Conservation (phyloP, 192 early-diverging fungal genomes). For the Coemansia sp. region DNA sequence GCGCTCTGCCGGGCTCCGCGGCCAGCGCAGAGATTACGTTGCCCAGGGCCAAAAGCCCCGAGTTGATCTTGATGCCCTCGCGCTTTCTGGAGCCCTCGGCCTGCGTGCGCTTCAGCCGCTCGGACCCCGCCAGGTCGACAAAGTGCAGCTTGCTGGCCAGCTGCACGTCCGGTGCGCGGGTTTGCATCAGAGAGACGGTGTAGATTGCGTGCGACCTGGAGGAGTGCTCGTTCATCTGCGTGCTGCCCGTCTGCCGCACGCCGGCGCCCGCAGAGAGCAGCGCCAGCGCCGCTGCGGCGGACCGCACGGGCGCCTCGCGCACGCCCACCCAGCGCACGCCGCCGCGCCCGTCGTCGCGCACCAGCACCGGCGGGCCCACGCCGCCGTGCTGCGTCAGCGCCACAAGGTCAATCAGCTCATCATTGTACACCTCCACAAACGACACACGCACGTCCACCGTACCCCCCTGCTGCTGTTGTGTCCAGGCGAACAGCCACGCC, state of each 20-base stretch:
- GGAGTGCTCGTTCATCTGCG: slow-evolving; percentile 95
- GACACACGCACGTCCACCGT: slow-evolving; percentile 58
- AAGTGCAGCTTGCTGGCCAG: slow-evolving; percentile 94
- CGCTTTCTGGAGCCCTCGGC: slow-evolving; percentile 89
- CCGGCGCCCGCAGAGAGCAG: slow-evolving; percentile 68
- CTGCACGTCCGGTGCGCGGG: slow-evolving; percentile 48
- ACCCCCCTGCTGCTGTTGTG: slow-evolving; percentile 13
- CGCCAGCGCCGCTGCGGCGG: slow-evolving; percentile 69
- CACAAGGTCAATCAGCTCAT: slow-evolving; percentile 90
- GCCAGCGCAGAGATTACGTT: slow-evolving; percentile 98
- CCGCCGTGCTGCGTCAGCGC: slow-evolving; percentile 59
- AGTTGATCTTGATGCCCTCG: slow-evolving; percentile 97
- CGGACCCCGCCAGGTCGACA: slow-evolving; percentile 97
- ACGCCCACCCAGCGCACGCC: slow-evolving; percentile 86
- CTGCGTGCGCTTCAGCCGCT: slow-evolving; percentile 90
- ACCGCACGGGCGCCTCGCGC: slow-evolving; percentile 67
- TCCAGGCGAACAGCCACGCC: slow-evolving; percentile 58
- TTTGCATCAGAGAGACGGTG: slow-evolving; percentile 81
- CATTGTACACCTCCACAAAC: slow-evolving; percentile 96
- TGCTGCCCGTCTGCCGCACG: slow-evolving; percentile 86
- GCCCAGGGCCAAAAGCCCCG: slow-evolving; percentile 90
- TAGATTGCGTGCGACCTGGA: slow-evolving; percentile 98
- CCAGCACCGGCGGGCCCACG: slow-evolving; percentile 60
- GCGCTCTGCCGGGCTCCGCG: slow-evolving; percentile 59
- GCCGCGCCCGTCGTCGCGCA: slow-evolving; percentile 85